A percentile compares a stretch with the other conserved stretches of the same genome.
Conservation (phyloP, 768 basidiomycete genomes). For the Dacryopinax primogenitus region DNA sequence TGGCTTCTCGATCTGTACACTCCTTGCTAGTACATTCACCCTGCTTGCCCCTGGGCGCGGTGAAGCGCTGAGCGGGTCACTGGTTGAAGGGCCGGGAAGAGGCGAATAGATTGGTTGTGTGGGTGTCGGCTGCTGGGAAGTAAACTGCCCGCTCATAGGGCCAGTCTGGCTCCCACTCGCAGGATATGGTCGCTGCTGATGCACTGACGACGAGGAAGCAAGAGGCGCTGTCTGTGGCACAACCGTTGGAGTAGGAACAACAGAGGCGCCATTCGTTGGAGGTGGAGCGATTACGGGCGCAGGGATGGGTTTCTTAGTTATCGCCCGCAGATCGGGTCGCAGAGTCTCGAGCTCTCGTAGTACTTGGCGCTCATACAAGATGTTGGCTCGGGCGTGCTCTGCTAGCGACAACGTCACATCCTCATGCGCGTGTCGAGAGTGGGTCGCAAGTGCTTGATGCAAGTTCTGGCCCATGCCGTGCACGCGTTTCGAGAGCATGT, state of each 20-base stretch:
- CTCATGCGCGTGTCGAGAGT: slow-evolving; percentile 77
- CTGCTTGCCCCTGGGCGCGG: slow-evolving; percentile 28
- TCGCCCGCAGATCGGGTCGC: slow-evolving; percentile 47
- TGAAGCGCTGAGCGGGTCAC: background rate
- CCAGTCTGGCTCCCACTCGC: slow-evolving; percentile 9
- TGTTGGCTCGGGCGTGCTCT: slow-evolving; percentile 81
- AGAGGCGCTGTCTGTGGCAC: slow-evolving; percentile 26
- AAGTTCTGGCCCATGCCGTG: slow-evolving; percentile 89
- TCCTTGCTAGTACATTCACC: slow-evolving; percentile 55
- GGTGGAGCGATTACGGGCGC: slow-evolving; percentile 35
- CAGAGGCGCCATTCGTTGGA: slow-evolving; percentile 40
- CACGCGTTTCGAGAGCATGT: slow-evolving; percentile 68
- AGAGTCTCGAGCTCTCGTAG: slow-evolving; percentile 80
- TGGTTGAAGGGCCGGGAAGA: background rate
- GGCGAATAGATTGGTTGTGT: slow-evolving; percentile 6
- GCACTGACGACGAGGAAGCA: slow-evolving; percentile 17
- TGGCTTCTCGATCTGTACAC: slow-evolving; percentile 58
- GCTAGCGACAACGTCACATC: slow-evolving; percentile 83
- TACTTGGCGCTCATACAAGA: slow-evolving; percentile 83
- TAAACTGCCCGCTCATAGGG: background rate
- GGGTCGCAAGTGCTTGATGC: slow-evolving; percentile 69
- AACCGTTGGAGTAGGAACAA: slow-evolving; percentile 47
- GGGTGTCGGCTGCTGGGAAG: background rate
- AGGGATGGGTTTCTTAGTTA: slow-evolving; percentile 38
- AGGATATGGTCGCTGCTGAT: slow-evolving; percentile 10